Evolutionary conservation across 2,329 filamentous ascomycete genomes (phyloP).

Genomic region (Stachybotrys echinatus): DNA sequence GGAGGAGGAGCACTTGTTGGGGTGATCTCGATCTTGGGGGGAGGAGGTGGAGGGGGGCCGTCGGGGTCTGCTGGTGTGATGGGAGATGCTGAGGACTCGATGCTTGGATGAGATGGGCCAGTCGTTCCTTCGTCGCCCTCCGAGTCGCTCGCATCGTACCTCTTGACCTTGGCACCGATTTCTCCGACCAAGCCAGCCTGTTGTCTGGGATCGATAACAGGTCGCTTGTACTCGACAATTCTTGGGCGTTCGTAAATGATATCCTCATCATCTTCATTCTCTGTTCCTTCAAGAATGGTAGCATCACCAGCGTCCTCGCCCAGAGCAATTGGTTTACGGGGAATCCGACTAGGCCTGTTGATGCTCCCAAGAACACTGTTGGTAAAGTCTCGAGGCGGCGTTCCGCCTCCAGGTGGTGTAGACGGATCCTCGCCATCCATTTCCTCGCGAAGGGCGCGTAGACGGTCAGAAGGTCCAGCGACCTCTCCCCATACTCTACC

Average conservation of each 20-base stretch:
- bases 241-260: constrained; percentile 70
- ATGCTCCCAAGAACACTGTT: constrained; percentile 72
- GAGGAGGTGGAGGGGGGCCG: constrained; percentile 14
- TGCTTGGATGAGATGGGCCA: constrained; percentile 68
- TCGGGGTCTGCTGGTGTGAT: constrained; percentile 59
- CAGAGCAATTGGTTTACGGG: constrained; percentile 43
- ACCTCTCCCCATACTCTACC: constrained; percentile 83
- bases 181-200: constrained; percentile 62
- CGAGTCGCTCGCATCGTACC: constrained; percentile 67
- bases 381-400: constrained; percentile 58
- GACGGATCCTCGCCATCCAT: constrained; percentile 66
- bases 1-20: constrained; percentile 26
- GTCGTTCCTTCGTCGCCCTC: constrained; percentile 63
- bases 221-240: constrained; percentile 72
- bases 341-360: constrained; percentile 52
- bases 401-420: constrained; percentile 42
- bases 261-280: constrained; percentile 38
- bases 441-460: constrained; percentile 86
- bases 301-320: constrained; percentile 14
- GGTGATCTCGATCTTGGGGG: constrained; percentile 55
- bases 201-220: constrained; percentile 58
- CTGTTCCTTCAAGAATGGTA: constrained; percentile 19
- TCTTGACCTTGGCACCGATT: constrained; percentile 71
- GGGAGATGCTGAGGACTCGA: constrained; percentile 65
- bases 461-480: constrained; percentile 80